phyloP scores from a whole-genome alignment of 169 alveolate genomes.

The Eimeria sp. region DNA sequence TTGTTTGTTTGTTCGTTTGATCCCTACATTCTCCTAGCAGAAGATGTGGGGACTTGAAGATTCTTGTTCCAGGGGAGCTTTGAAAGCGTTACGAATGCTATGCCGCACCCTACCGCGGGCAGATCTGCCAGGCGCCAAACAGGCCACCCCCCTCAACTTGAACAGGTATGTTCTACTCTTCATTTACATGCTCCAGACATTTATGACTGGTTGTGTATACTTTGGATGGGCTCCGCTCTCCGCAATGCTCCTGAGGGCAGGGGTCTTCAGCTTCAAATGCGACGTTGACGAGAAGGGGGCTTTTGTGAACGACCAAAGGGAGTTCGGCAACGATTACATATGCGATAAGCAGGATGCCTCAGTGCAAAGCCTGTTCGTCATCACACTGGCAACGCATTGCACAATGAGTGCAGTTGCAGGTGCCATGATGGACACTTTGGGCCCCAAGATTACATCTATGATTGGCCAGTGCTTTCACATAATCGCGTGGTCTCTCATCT shows the following conservation, averaged over 20 bases:
- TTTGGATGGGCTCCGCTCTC: constrained; percentile 83
- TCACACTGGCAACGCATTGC: constrained; percentile 84
- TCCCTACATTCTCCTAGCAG: not conserved
- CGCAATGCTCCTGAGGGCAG: constrained; percentile 44
- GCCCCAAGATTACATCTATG: constrained; percentile 85
- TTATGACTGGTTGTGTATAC: constrained; percentile 61
- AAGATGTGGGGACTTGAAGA: not conserved
- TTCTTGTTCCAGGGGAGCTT: not conserved
- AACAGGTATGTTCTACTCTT: constrained; percentile 61
- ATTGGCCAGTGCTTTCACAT: constrained; percentile 85
- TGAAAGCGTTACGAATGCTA: not conserved
- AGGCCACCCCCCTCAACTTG: constrained; percentile 70
- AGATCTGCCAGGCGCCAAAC: constrained; percentile 79
- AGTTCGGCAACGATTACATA: constrained; percentile 43
- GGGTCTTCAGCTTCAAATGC: constrained; percentile 39
- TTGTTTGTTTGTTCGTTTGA: not conserved
- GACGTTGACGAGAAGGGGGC: not conserved
- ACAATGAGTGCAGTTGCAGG: constrained; percentile 87
- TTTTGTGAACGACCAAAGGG: constrained; percentile 10
- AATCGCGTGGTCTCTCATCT: constrained; percentile 83
- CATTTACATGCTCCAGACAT: constrained; percentile 27
- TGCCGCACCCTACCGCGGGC: constrained; percentile 57
- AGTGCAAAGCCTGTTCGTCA: constrained; percentile 85
- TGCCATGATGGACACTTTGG: constrained; percentile 84
- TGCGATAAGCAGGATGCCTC: constrained; percentile 86